Conservation (phyloP, 2,329 filamentous ascomycete genomes). For the Fusarium sp. region DNA sequence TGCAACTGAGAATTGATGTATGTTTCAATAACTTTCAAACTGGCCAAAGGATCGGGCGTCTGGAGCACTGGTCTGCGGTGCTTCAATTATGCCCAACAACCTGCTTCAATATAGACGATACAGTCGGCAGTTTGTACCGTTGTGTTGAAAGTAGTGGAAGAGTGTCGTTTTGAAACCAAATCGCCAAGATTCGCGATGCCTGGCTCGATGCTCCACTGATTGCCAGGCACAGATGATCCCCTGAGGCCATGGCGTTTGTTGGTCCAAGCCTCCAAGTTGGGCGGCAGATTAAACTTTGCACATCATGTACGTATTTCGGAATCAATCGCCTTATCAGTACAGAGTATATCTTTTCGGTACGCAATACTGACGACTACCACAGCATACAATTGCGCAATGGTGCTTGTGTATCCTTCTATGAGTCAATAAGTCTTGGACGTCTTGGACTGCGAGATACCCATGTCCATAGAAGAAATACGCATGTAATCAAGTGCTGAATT, state of each 20-base stretch:
- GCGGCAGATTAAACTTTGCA: background rate
- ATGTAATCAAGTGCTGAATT: constrained; percentile 1
- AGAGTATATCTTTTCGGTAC: background rate
- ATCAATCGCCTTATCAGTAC: background rate
- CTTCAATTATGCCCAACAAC: background rate
- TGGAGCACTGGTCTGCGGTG: background rate
- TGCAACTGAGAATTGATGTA: background rate
- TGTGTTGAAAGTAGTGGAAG: background rate
- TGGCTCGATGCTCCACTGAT: constrained; percentile 15
- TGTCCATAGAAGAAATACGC: background rate
- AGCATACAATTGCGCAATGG: constrained; percentile 9
- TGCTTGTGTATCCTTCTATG: background rate
- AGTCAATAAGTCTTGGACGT: background rate
- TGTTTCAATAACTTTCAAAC: background rate
- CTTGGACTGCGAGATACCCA: background rate
- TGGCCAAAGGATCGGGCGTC: background rate
- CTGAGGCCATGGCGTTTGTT: background rate
- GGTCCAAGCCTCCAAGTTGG: background rate
- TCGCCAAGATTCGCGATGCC: constrained; percentile 18
- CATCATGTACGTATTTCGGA: background rate
- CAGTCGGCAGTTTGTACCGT: background rate
- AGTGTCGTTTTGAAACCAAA: constrained; percentile 24
- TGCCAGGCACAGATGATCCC: constrained; percentile 7
- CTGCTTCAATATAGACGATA: constrained; percentile 1
- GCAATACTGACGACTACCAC: constrained; percentile 1